These are phyloP conservation scores for Dysphania ambrosioides DNA, from an alignment of 148 eudicot species.

Conservation along the genomic window DNA sequence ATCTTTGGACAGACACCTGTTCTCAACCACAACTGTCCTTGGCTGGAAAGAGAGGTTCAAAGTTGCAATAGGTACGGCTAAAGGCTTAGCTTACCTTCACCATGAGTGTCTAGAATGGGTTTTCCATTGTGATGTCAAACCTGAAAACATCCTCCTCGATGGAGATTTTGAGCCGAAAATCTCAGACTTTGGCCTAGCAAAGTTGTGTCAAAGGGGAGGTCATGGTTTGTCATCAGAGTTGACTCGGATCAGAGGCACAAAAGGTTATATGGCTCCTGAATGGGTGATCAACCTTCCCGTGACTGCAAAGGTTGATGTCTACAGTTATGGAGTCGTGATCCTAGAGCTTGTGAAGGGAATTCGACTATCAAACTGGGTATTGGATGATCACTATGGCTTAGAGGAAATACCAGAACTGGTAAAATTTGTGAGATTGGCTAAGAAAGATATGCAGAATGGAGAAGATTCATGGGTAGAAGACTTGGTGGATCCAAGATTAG, in stretches of 20 bases:
- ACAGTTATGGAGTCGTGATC: slow-evolving; percentile 58
- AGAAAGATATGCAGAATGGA: slow-evolving; percentile 22
- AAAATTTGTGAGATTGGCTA: slow-evolving; percentile 34
- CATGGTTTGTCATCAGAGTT: slow-evolving; percentile 35
- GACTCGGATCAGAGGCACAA: slow-evolving; percentile 51
- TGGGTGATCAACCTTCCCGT: slow-evolving; percentile 65
- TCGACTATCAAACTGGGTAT: slow-evolving; percentile 42
- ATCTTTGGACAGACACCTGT: slow-evolving; percentile 51
- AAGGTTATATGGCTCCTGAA: slow-evolving; percentile 78
- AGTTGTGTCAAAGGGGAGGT: slow-evolving; percentile 46
- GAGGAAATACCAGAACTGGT: slow-evolving; percentile 31
- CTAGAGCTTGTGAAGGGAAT: slow-evolving; percentile 64
- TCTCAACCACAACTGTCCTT: slow-evolving; percentile 26
- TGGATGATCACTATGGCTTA: slow-evolving; percentile 9
- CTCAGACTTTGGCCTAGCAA: slow-evolving; percentile 64
- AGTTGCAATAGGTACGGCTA: slow-evolving; percentile 54
- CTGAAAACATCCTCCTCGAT: slow-evolving; percentile 57
- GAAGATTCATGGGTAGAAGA: slow-evolving; percentile 42
- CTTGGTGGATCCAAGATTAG: slow-evolving; percentile 45
- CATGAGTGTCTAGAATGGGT: slow-evolving; percentile 83
- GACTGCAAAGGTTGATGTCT: slow-evolving; percentile 66
- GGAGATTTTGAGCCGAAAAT: slow-evolving; percentile 48
- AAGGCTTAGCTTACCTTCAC: slow-evolving; percentile 72
- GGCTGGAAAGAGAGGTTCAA: slow-evolving; percentile 54
- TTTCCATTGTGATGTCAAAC: slow-evolving; percentile 73